Percentiles rank a stretch among this genome's conserved stretches.
These are phyloP conservation scores for Calonectria montana DNA, from an alignment of 2,329 filamentous ascomycete species.

Conservation along the genomic window DNA sequence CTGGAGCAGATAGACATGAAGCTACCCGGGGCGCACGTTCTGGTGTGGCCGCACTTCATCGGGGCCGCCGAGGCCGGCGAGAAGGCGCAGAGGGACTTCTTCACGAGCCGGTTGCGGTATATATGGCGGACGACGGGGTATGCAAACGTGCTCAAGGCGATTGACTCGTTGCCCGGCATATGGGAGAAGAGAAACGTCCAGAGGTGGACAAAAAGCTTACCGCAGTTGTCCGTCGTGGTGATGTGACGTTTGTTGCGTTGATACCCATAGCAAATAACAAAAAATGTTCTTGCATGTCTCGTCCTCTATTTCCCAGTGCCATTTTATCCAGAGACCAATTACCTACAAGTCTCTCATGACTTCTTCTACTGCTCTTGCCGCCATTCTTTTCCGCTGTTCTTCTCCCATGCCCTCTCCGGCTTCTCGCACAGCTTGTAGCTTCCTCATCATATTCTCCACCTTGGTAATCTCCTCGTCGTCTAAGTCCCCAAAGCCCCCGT, in stretches of 20 bases:
- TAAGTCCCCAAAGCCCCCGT: conserved; percentile 55
- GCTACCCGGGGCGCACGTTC: conserved; percentile 18
- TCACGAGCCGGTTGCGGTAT: conserved; percentile 6
- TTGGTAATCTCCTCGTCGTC: conserved; percentile 67
- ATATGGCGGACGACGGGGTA: conserved; percentile 24
- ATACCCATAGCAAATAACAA: not conserved
- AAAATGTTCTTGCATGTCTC: not conserved
- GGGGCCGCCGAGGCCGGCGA: conserved; percentile 21
- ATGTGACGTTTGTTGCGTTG: conserved; percentile 10
- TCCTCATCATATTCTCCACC: conserved; percentile 72
- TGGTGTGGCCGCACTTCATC: conserved; percentile 24
- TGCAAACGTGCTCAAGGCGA: conserved; percentile 22
- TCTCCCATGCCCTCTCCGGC: conserved; percentile 69
- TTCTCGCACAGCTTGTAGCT: conserved; percentile 70
- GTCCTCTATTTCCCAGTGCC: not conserved
- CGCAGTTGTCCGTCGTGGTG: conserved; percentile 23
- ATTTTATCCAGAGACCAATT: not conserved
- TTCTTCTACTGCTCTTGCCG: conserved; percentile 70
- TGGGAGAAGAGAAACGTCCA: conserved; percentile 20
- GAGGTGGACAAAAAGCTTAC: conserved; percentile 21
- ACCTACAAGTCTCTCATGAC: conserved; percentile 69
- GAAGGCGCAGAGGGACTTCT: not conserved
- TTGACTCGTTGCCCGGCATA: conserved; percentile 22
- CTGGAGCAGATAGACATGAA: conserved; percentile 15
- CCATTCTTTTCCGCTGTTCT: conserved; percentile 70